Conservation (phyloP, 805 yeast species). For the Pichia nakasei region DNA sequence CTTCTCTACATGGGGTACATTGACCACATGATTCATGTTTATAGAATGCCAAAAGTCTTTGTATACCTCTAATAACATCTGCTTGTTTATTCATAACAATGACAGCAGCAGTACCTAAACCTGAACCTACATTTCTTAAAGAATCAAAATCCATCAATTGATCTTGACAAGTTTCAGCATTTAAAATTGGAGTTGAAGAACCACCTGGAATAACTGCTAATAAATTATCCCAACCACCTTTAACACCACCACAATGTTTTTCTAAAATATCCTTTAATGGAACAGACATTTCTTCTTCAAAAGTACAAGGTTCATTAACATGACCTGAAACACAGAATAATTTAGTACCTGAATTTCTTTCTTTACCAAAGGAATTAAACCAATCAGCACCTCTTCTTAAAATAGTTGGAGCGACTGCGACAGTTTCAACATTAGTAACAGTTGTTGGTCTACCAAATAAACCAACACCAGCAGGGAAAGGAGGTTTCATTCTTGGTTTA, state of each 20-base stretch:
- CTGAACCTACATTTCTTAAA: conserved; percentile 74
- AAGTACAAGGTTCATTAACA: conserved; percentile 87
- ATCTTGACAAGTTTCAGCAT: conserved; percentile 55
- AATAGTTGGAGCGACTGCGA: conserved; percentile 84
- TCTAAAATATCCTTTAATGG: conserved; percentile 76
- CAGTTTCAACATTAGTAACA: conserved; percentile 86
- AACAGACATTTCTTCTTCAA: conserved; percentile 90
- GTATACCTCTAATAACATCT: conserved; percentile 78
- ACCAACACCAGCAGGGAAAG: conserved; percentile 93
- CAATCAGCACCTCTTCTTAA: conserved; percentile 83
- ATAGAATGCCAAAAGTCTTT: conserved; percentile 75
- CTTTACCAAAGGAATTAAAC: conserved; percentile 80
- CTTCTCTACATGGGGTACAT: conserved; percentile 93
- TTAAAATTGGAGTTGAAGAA: conserved; percentile 76
- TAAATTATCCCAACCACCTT: conserved; percentile 90
- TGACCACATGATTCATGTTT: conserved; percentile 93
- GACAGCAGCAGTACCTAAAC: conserved; percentile 89
- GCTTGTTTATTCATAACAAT: conserved; percentile 85
- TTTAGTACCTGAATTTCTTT: conserved; percentile 77
- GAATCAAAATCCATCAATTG: conserved; percentile 86
- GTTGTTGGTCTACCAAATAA: conserved; percentile 86
- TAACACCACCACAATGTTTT: conserved; percentile 84
- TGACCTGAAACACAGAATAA: conserved; percentile 83
- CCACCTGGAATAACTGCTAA: conserved; percentile 89
- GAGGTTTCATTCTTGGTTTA: conserved; percentile 89